A percentile compares a stretch with the other conserved stretches of the same genome.
Conservation (phyloP, 192 early-diverging fungal species). For the Podila horticola region DNA sequence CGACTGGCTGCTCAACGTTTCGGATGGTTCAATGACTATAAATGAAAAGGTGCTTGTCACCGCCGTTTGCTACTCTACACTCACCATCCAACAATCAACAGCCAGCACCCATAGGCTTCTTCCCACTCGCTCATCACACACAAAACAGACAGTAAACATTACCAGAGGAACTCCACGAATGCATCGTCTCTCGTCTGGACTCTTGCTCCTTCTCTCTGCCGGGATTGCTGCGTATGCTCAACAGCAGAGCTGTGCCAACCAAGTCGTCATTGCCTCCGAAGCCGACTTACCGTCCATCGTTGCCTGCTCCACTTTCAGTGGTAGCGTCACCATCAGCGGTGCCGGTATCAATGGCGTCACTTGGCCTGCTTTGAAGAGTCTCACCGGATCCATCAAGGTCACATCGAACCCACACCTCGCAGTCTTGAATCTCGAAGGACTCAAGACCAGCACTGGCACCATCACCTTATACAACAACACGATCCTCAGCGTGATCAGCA, state of each 20-base stretch:
- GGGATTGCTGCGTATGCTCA: neutral
- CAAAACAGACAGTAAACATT: no score
- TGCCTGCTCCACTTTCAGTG: constrained; percentile 28
- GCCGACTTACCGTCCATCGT: constrained; percentile 11
- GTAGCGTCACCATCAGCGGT: constrained; percentile 16
- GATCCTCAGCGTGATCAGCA: constrained; percentile 55
- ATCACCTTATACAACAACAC: constrained; percentile 69
- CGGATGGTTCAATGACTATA: neutral
- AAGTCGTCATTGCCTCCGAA: constrained; percentile 17
- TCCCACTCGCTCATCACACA: neutral
- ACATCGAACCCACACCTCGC: constrained; percentile 28
- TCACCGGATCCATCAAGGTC: constrained; percentile 33
- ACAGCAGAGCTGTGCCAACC: constrained; percentile 9
- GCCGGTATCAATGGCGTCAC: constrained; percentile 9
- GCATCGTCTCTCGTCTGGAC: neutral
- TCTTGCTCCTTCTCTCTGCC: neutral
- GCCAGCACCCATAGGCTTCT: neutral
- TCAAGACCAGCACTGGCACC: constrained; percentile 35
- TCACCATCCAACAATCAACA: neutral
- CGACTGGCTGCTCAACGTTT: neutral
- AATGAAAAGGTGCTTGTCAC: neutral
- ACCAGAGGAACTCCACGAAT: neutral
- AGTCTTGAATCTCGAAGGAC: constrained; percentile 16
- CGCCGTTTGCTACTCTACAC: neutral
- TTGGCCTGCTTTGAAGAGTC: constrained; percentile 20